Percentiles rank a stretch among this genome's conserved stretches.
Conservation (phyloP, 1,284 basidiomycete species). For the Ganoderma leucocontextum region DNA sequence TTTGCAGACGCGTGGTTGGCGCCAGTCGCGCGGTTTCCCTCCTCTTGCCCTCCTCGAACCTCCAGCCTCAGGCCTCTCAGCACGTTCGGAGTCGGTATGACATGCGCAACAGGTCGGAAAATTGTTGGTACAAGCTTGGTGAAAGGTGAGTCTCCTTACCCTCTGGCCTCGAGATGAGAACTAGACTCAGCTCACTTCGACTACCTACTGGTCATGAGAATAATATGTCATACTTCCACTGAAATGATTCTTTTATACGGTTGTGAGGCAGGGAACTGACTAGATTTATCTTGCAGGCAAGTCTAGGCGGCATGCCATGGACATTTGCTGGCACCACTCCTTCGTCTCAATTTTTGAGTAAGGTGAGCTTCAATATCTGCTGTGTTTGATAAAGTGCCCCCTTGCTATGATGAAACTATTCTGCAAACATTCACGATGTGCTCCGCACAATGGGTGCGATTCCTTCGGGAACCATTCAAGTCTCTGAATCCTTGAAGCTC, state of each 20-base stretch:
- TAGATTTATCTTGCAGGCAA: background rate
- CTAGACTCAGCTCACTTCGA: constrained; percentile 74
- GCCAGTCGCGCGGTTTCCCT: background rate
- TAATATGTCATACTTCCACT: constrained; percentile 30
- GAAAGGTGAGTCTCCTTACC: constrained; percentile 9
- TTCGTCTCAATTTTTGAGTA: background rate
- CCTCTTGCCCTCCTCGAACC: background rate
- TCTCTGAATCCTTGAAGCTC: constrained; percentile 58
- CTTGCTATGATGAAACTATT: constrained; percentile 54
- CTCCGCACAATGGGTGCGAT: constrained; percentile 59
- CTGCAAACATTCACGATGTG: constrained; percentile 64
- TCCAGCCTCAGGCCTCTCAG: background rate
- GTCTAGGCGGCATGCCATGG: background rate
- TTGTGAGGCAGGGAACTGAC: constrained; percentile 9
- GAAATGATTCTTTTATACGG: background rate
- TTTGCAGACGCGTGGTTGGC: constrained; percentile 15
- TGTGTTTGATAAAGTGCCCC: background rate
- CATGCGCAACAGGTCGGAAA: background rate
- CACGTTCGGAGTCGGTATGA: background rate
- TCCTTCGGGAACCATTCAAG: constrained; percentile 82
- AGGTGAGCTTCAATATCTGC: constrained; percentile 1
- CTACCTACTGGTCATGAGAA: constrained; percentile 57
- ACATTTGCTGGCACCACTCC: background rate
- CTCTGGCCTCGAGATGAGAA: constrained; percentile 51
- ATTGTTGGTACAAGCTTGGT: background rate